Evolutionary conservation across 805 yeast species (phyloP), one percentile per base, ranked within the genome.

Genomic region (Jamesozyma gamospora): DNA sequence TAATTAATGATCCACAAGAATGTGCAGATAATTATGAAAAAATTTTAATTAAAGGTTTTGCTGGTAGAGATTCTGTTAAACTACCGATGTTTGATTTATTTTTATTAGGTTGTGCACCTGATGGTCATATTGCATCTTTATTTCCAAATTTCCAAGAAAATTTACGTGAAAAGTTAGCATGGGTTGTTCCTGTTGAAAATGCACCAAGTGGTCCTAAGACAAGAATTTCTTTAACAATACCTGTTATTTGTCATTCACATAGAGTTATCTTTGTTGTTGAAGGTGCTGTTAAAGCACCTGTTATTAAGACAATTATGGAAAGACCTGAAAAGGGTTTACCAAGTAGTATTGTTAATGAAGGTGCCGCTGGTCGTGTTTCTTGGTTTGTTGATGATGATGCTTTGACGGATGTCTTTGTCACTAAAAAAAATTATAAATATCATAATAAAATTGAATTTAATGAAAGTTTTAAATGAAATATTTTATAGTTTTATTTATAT

Each of bases 381-480:
- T 90, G 98, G 98, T 90, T 90, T 67, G 96, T 90, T 28, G 98
- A 90, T 60, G 84, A 86, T 52, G 95, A 80, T 49, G 96, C 96
- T 2, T 74, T 85, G 52, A 74, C 77, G 35, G 95, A 86, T 55
- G 83, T 83, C 36, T 75, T 75, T 36, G 61, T 58, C 4, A 58
- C 58, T 4, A 58, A 58, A 44, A 58, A 56, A 38, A 52, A 49
- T 21, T 58, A 58, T 42, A 56, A 52, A 38, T 56, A 45, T 41
- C 47, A 45, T 41, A 37, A 44, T 28, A 37, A 41, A 28, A 36
- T 37, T 26, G 42, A 40, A 26, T 40, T 35, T 21, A 41, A 37
- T 21, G 39, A 38, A n/a, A 18, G 32, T 14, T 43, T 40, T 11
- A 35, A 30, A n/a, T n/a, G n/a, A n/a, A n/a, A n/a, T n/a, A n/a